Conservation (phyloP, 2,329 filamentous ascomycete genomes). For the Cordyceps javanica region DNA sequence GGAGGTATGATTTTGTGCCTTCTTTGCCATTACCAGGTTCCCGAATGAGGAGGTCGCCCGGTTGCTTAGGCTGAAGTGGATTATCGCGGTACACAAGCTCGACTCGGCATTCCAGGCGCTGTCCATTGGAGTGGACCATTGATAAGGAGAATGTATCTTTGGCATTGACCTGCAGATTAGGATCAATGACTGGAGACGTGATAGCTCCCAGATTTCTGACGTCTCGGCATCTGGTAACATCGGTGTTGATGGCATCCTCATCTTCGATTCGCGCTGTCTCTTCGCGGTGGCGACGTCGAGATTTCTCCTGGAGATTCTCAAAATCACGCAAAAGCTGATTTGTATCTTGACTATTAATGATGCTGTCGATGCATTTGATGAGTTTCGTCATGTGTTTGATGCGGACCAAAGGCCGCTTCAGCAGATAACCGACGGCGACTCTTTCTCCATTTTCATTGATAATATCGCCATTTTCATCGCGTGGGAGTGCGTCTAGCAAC, state of each 20-base stretch:
- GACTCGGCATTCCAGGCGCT: slow-evolving; percentile 81
- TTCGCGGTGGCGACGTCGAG: slow-evolving; percentile 59
- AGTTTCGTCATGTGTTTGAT: slow-evolving; percentile 84
- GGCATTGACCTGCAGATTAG: slow-evolving; percentile 75
- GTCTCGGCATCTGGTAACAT: slow-evolving; percentile 74
- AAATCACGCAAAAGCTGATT: slow-evolving; percentile 45
- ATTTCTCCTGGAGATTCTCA: slow-evolving; percentile 67
- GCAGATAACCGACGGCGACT: slow-evolving; percentile 86
- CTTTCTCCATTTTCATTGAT: slow-evolving; percentile 73
- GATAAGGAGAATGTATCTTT: slow-evolving; percentile 87
- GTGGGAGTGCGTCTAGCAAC: slow-evolving; percentile 51
- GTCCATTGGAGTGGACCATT: slow-evolving; percentile 80
- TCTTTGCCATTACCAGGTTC: slow-evolving; percentile 72
- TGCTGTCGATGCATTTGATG: slow-evolving; percentile 60
- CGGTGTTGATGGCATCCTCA: slow-evolving; percentile 78
- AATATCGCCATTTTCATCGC: slow-evolving; percentile 60
- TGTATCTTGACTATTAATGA: slow-evolving; percentile 43
- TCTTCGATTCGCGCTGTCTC: slow-evolving; percentile 70
- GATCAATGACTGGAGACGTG: slow-evolving; percentile 64
- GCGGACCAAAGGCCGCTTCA: slow-evolving; percentile 82
- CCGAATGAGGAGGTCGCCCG: slow-evolving; percentile 85
- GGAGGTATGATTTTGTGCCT: slow-evolving; percentile 66
- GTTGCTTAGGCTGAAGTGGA: slow-evolving; percentile 55
- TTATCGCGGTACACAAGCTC: slow-evolving; percentile 85
- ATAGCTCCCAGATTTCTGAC: slow-evolving; percentile 68